Percentiles rank a stretch among this genome's conserved stretches.
Evolutionary conservation across 1,139 yeast species (phyloP).

Genomic region (Saccharomyces hybrid): DNA sequence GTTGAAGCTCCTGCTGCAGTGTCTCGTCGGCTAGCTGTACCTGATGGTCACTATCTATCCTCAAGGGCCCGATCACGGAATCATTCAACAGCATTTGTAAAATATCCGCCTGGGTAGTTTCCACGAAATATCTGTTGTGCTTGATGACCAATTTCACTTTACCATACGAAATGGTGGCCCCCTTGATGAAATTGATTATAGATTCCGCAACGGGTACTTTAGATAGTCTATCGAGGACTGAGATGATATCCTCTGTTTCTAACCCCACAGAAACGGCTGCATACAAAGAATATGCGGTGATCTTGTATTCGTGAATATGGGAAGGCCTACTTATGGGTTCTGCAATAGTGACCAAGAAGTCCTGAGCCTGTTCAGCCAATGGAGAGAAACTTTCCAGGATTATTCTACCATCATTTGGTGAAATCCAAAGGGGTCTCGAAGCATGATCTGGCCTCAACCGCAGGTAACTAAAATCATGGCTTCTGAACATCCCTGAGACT

Average conservation of each 20-base stretch:
- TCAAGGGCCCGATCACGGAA: slow-evolving; percentile 75
- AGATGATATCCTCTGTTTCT: slow-evolving; percentile 89
- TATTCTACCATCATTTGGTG: slow-evolving; percentile 86
- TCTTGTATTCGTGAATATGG: slow-evolving; percentile 89
- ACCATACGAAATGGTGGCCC: slow-evolving; percentile 92
- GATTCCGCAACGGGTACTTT: slow-evolving; percentile 93
- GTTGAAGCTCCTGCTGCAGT: no score
- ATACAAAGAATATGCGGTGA: slow-evolving; percentile 86
- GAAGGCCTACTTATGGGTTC: slow-evolving; percentile 97
- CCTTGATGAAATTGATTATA: slow-evolving; percentile 73
- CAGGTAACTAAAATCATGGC: slow-evolving; percentile 78
- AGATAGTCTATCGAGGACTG: slow-evolving; percentile 80
- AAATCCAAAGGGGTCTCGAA: slow-evolving; percentile 93
- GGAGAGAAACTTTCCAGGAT: slow-evolving; percentile 93
- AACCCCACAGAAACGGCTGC: slow-evolving; percentile 98
- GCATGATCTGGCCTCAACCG: slow-evolving; percentile 89
- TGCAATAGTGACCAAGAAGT: slow-evolving; percentile 89
- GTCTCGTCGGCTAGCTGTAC: slow-evolving; percentile 14
- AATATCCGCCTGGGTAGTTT: slow-evolving; percentile 89
- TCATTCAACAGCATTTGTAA: slow-evolving; percentile 86
- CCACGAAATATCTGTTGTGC: slow-evolving; percentile 93
- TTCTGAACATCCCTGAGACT: slow-evolving; percentile 75
- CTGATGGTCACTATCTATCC: slow-evolving; percentile 59
- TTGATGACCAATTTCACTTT: slow-evolving; percentile 91
- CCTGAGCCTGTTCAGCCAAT: slow-evolving; percentile 96